Evolutionary conservation across 2,329 filamentous ascomycete species (phyloP).

Genomic region (Blastomyces gilchristii): DNA sequence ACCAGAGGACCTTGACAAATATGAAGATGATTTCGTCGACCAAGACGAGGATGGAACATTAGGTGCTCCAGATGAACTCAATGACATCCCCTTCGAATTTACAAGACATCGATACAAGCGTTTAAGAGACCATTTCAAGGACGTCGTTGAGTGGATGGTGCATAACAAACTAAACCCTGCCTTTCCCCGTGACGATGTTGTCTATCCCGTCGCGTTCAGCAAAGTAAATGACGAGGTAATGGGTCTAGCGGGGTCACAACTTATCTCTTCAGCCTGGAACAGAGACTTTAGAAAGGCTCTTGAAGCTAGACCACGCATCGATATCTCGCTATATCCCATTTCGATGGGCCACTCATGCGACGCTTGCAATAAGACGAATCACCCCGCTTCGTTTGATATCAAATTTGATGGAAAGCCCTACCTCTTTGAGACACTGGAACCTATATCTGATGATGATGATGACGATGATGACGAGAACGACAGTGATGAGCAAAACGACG

Average conservation of each 20-base stretch:
- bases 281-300: slow-evolving; percentile 55
- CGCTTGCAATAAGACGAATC: slow-evolving; percentile 59
- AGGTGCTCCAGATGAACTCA: slow-evolving; percentile 43
- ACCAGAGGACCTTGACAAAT: slow-evolving; percentile 41
- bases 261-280: slow-evolving; percentile 61
- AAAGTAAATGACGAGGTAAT: slow-evolving; percentile 63
- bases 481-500: slow-evolving; percentile 28
- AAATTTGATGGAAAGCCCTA: slow-evolving; percentile 58
- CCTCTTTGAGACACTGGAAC: slow-evolving; percentile 53
- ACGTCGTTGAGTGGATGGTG: slow-evolving; percentile 70
- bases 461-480: slow-evolving; percentile 26
- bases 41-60: slow-evolving; percentile 49
- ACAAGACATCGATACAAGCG: slow-evolving; percentile 56
- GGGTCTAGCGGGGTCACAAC: slow-evolving; percentile 59
- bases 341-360: slow-evolving; percentile 47
- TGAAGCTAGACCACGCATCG: slow-evolving; percentile 53
- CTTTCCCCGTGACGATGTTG: slow-evolving; percentile 51
- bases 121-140: slow-evolving; percentile 60
- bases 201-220: slow-evolving; percentile 59
- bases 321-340: slow-evolving; percentile 38
- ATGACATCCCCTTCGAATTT: slow-evolving; percentile 58
- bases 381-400: slow-evolving; percentile 57
- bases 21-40: slow-evolving; percentile 56
- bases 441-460: slow-evolving; percentile 41
- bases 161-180: slow-evolving; percentile 66